These are phyloP conservation scores for Agastache rugosa DNA, from an alignment of 257 asterid species.

Conservation along the genomic window DNA sequence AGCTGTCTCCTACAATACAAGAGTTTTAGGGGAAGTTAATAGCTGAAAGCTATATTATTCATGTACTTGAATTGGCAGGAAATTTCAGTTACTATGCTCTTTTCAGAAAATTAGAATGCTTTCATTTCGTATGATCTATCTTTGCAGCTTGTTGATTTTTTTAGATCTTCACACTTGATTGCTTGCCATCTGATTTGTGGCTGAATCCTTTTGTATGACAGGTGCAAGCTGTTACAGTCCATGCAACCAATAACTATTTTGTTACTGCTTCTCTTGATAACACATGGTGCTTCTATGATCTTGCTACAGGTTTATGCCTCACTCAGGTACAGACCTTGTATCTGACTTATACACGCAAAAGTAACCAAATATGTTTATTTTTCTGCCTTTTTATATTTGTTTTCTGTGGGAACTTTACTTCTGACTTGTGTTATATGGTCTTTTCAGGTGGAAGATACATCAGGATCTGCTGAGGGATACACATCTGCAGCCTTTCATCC, in stretches of 20 bases:
- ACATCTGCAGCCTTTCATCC: conserved; percentile 98
- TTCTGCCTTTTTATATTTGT: not conserved
- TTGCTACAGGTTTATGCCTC: conserved; percentile 92
- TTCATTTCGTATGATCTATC: not conserved
- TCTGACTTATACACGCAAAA: conserved; percentile 19
- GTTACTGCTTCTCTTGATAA: conserved; percentile 95
- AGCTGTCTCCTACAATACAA: not conserved
- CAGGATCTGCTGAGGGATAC: conserved; percentile 77
- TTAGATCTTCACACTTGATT: not conserved
- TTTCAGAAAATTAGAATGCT: conserved; percentile 16
- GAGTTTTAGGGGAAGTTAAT: not conserved
- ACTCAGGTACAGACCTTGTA: conserved; percentile 64
- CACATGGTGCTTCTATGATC: conserved; percentile 97
- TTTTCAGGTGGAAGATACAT: conserved; percentile 77
- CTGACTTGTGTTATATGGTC: conserved; percentile 28
- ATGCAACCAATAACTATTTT: conserved; percentile 88
- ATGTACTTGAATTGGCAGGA: not conserved
- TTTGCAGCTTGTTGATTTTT: conserved; percentile 20
- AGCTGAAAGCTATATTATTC: not conserved
- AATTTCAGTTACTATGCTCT: not conserved
- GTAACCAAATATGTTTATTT: not conserved
- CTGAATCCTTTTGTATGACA: conserved; percentile 36
- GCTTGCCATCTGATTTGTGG: conserved; percentile 27
- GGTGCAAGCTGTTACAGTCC: conserved; percentile 98
- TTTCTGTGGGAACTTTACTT: not conserved